phyloP scores from a whole-genome alignment of 208 protist genomes.

The Novymonas esmeraldas region DNA sequence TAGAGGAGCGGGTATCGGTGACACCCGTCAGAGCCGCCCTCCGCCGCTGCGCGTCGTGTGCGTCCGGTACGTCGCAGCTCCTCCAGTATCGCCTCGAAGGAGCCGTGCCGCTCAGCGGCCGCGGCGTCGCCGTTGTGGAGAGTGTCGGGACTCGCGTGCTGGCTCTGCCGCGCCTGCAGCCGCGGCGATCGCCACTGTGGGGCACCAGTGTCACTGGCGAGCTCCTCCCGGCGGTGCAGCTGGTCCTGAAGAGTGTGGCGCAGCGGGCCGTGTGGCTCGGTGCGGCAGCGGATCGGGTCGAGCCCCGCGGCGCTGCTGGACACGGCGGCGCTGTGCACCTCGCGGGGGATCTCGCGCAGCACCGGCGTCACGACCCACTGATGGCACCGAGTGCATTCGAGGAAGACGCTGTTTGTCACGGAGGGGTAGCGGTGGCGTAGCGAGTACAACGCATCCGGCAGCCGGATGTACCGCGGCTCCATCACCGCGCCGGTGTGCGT shows the following conservation, averaged over 20 bases:
- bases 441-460: conserved; percentile 50
- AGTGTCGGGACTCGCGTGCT: background rate
- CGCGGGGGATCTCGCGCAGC: conserved; percentile 33
- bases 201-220: background rate
- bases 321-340: conserved; percentile 27
- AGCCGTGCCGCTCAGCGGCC: background rate
- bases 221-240: conserved; percentile 10
- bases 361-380: conserved; percentile 75
- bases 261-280: conserved; percentile 1
- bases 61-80: conserved; percentile 2
- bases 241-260: conserved; percentile 15
- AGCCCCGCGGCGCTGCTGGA: conserved; percentile 9
- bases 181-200: conserved; percentile 36
- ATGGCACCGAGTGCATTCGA: conserved; percentile 78
- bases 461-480: conserved; percentile 57
- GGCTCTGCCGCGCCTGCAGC: conserved; percentile 16
- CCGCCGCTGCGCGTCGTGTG: background rate
- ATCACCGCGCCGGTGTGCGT: background rate
- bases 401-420: conserved; percentile 55
- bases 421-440: conserved; percentile 64
- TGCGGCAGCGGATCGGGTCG: conserved; percentile 14
- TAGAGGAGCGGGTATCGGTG: conserved; percentile 26
- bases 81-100: conserved; percentile 18
- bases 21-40: background rate
- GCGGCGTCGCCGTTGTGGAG: background rate